phyloP scores from a whole-genome alignment of 2,329 filamentous ascomycete species.

The Penicillium italicum region DNA sequence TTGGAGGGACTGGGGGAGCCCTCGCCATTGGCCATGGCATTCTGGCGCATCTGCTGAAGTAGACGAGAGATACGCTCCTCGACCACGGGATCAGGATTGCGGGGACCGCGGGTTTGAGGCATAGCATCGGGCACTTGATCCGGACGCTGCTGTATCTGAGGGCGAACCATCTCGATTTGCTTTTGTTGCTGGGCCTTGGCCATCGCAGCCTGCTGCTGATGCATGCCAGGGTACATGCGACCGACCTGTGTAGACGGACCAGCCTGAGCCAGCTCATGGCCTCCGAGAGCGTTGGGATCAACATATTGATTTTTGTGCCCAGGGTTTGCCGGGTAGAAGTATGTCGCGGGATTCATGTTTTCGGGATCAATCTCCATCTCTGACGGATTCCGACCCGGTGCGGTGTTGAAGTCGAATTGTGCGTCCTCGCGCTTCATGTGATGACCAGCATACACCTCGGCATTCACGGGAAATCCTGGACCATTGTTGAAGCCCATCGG shows the following conservation, averaged over 20 bases:
- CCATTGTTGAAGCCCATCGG: constrained; percentile 38
- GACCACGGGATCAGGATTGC: constrained; percentile 62
- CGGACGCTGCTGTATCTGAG: constrained; percentile 48
- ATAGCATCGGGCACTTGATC: constrained; percentile 28
- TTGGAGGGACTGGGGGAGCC: constrained; percentile 39
- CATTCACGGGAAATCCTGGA: constrained; percentile 50
- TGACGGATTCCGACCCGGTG: constrained; percentile 54
- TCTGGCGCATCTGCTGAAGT: constrained; percentile 83
- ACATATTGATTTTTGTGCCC: constrained; percentile 54
- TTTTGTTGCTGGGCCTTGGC: constrained; percentile 68
- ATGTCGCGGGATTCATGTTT: constrained; percentile 57
- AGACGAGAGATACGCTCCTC: constrained; percentile 94
- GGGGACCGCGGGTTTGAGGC: constrained; percentile 33
- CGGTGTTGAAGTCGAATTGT: constrained; percentile 66
- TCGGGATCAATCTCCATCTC: constrained; percentile 68
- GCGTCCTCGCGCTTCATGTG: constrained; percentile 37
- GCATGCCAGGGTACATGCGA: constrained; percentile 87
- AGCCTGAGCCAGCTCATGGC: constrained; percentile 56
- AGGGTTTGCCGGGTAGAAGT: constrained; percentile 58
- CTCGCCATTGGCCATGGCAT: constrained; percentile 57
- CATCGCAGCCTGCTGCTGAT: constrained; percentile 79
- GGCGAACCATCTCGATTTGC: constrained; percentile 58
- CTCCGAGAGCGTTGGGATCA: constrained; percentile 68
- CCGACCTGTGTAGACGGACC: constrained; percentile 57
- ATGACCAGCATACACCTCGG: constrained; percentile 54